Evolutionary conservation across 805 yeast species (phyloP).

Genomic region (Lipomyces anomalus): DNA sequence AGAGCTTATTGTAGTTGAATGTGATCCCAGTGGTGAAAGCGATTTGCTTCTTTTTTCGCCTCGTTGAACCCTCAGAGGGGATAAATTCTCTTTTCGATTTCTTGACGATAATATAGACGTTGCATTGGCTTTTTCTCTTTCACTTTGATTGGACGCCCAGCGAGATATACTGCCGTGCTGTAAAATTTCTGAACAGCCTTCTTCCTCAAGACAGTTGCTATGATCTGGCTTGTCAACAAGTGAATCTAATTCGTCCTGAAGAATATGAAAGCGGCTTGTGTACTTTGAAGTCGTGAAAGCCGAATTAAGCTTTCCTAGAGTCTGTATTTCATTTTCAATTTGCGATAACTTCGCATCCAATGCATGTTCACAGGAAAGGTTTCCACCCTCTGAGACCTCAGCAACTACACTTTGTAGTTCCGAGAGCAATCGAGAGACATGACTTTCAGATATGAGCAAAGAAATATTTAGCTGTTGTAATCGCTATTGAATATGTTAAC

Average conservation of each 20-base stretch:
- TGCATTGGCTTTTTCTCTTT: no score
- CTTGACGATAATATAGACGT: no score
- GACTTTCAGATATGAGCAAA: conserved; percentile 20
- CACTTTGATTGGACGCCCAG: no score
- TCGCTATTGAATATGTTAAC: conserved; percentile 8
- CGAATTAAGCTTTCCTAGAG: neutral
- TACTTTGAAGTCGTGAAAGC: neutral
- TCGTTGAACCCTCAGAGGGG: no score
- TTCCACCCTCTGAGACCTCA: neutral
- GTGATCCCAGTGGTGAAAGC: no score
- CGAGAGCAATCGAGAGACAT: conserved; percentile 16
- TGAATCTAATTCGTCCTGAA: conserved; percentile 21
- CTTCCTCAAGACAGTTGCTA: neutral
- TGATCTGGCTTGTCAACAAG: neutral
- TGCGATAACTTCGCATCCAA: neutral
- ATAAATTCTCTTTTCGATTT: no score
- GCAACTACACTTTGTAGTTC: neutral
- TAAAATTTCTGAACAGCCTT: no score
- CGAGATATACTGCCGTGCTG: no score
- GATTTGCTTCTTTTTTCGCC: no score
- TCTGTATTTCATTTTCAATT: neutral
- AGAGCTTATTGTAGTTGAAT: conserved; percentile 4
- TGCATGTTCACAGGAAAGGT: neutral
- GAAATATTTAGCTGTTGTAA: conserved; percentile 21
- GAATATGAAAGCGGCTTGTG: conserved; percentile 17